phyloP scores from a whole-genome alignment of 2,329 filamentous ascomycete genomes.

The Xylariomycetidae sp. region DNA sequence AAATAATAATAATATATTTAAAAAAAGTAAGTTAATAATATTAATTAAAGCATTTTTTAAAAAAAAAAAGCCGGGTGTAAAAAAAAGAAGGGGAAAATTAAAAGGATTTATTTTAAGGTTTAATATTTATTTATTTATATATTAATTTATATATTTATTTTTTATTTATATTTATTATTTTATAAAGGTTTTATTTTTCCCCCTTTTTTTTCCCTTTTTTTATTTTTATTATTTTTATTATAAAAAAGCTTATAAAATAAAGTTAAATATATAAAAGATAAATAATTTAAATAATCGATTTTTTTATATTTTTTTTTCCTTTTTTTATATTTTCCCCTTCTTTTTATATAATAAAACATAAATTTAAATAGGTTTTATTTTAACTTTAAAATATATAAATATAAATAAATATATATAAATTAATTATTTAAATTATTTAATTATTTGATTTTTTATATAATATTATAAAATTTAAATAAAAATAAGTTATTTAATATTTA shows the following conservation, averaged over 20 bases:
- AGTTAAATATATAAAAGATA: too few relatives aligned
- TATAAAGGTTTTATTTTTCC: too few relatives aligned
- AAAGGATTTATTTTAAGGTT: conserved; percentile 2
- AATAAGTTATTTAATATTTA: background rate
- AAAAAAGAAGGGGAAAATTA: too few relatives aligned
- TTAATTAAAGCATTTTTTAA: conserved; percentile 2
- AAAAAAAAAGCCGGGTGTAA: background rate
- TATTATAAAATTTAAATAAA: conserved; percentile 3
- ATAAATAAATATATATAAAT: conserved; percentile 1
- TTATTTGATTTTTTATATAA: background rate
- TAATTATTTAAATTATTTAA: conserved; percentile 1
- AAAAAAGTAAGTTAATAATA: conserved; percentile 1
- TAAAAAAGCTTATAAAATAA: too few relatives aligned
- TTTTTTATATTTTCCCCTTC: too few relatives aligned
- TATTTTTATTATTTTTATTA: too few relatives aligned
- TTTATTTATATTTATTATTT: too few relatives aligned
- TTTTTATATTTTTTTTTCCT: too few relatives aligned
- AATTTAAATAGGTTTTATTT: too few relatives aligned
- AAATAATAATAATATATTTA: conserved; percentile 2
- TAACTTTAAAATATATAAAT: conserved; percentile 4
- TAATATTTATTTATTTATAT: conserved; percentile 3
- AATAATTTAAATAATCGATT: background rate
- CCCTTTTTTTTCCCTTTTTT: too few relatives aligned
- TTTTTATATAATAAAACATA: too few relatives aligned
- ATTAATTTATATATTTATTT: conserved; percentile 1